Conservation (phyloP, 208 protist species). For the Crithidia bombi region DNA sequence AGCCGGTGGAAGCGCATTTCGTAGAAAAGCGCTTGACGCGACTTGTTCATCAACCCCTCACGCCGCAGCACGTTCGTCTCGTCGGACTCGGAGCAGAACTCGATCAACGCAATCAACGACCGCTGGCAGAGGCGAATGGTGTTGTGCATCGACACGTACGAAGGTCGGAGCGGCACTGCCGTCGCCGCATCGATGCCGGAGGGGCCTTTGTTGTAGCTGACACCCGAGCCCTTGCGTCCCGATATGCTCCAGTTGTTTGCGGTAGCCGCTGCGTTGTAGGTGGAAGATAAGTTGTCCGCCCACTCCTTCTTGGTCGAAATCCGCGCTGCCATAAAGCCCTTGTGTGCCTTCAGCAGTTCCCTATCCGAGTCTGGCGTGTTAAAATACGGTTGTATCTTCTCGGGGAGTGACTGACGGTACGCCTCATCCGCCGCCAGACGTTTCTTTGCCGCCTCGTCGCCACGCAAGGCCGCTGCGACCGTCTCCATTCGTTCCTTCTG, state of each 20-base stretch:
- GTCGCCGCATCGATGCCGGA: neutral
- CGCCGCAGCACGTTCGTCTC: constrained; percentile 54
- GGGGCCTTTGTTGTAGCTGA: neutral
- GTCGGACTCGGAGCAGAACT: constrained; percentile 60
- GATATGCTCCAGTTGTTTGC: constrained; percentile 7
- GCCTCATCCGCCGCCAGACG: constrained; percentile 16
- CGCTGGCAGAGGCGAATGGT: constrained; percentile 56
- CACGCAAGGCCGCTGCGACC: constrained; percentile 23
- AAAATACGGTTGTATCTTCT: constrained; percentile 21
- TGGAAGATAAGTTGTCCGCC: neutral
- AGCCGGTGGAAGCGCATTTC: constrained; percentile 70
- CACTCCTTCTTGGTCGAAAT: neutral
- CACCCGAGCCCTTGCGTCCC: neutral
- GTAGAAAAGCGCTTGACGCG: constrained; percentile 75
- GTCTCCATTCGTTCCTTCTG: constrained; percentile 12
- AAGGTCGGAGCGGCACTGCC: neutral
- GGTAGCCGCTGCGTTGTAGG: neutral
- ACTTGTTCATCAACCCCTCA: constrained; percentile 57
- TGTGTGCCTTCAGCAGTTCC: constrained; percentile 27
- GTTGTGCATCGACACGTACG: constrained; percentile 27
- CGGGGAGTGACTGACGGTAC: constrained; percentile 12
- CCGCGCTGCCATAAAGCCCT: neutral
- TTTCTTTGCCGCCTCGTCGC: constrained; percentile 21
- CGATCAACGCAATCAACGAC: constrained; percentile 57
- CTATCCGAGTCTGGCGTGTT: constrained; percentile 31